Percentiles rank a stretch among this genome's conserved stretches.
Conservation (phyloP, 2,329 filamentous ascomycete genomes). For the Rutstroemia sp. region DNA sequence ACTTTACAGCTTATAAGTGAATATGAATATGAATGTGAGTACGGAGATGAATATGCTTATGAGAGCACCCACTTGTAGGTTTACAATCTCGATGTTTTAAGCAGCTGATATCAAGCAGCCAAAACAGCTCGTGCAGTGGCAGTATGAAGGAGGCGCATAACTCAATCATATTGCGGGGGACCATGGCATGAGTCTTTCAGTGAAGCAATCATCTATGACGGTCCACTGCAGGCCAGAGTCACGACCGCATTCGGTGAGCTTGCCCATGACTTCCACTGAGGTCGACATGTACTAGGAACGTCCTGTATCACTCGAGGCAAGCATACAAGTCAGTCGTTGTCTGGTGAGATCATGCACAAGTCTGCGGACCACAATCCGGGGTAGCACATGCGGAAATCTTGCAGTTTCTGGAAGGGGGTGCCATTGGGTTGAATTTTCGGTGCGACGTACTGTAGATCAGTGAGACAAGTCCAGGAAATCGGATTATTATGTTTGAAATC, state of each 20-base stretch:
- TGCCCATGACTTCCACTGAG: not conserved
- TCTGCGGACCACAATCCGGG: conserved; percentile 12
- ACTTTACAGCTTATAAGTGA: too few relatives aligned
- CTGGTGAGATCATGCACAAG: conserved; percentile 14
- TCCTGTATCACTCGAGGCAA: not conserved
- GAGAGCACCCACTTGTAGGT: not conserved
- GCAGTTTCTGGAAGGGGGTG: conserved; percentile 13
- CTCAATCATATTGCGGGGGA: not conserved
- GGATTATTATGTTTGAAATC: not conserved
- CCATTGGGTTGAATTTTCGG: not conserved
- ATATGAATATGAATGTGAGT: too few relatives aligned
- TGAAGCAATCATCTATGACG: conserved; percentile 7
- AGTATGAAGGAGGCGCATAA: too few relatives aligned
- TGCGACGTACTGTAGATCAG: conserved; percentile 5
- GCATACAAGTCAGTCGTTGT: conserved; percentile 6
- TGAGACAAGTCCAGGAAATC: conserved; percentile 3
- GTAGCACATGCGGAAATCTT: conserved; percentile 10
- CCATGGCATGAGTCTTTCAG: conserved; percentile 1
- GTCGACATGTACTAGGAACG: not conserved
- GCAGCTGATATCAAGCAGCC: too few relatives aligned
- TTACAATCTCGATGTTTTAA: not conserved
- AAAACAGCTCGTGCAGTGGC: too few relatives aligned
- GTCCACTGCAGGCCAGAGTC: conserved; percentile 4
- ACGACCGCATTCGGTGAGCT: not conserved
- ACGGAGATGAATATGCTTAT: not conserved